phyloP scores from a whole-genome alignment of 169 alveolate species.

The Fabrea salina region DNA sequence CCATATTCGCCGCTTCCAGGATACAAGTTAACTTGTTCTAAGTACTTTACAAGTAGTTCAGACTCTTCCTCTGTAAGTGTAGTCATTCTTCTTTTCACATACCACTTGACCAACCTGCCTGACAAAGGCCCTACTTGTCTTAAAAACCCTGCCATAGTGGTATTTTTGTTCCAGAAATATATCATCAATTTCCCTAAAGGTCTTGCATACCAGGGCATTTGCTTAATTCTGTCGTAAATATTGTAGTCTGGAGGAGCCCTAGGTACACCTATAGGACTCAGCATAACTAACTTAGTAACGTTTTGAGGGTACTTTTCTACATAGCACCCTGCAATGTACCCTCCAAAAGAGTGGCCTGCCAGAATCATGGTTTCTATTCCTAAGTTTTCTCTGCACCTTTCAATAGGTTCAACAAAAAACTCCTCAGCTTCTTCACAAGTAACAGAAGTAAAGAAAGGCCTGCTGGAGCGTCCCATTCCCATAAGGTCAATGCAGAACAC shows the following conservation, averaged over 20 bases:
- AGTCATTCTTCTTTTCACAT: not conserved
- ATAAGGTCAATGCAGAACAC: conserved; percentile 53
- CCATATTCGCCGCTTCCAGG: conserved; percentile 35
- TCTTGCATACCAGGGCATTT: not conserved
- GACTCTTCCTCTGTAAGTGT: conserved; percentile 6
- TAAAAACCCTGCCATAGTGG: not conserved
- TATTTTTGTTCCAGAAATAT: not conserved
- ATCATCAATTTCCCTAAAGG: not conserved
- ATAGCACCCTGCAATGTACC: conserved; percentile 62
- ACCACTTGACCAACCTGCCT: conserved; percentile 5
- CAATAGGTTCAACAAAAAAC: conserved; percentile 55
- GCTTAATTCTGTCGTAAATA: not conserved
- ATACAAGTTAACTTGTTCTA: conserved; percentile 3
- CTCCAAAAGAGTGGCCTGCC: conserved; percentile 79
- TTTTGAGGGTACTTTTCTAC: conserved; percentile 61
- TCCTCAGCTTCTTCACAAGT: conserved; percentile 58
- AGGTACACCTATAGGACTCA: conserved; percentile 62
- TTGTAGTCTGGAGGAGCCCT: conserved; percentile 6
- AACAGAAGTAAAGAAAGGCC: conserved; percentile 49
- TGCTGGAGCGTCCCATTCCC: conserved; percentile 68
- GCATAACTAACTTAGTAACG: conserved; percentile 50
- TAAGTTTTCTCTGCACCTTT: conserved; percentile 40
- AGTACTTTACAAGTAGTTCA: not conserved
- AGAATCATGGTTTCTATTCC: conserved; percentile 34
- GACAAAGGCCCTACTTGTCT: conserved; percentile 27